Conservation (phyloP, 129 eudicot genomes). For the Artemisia tridentata region DNA sequence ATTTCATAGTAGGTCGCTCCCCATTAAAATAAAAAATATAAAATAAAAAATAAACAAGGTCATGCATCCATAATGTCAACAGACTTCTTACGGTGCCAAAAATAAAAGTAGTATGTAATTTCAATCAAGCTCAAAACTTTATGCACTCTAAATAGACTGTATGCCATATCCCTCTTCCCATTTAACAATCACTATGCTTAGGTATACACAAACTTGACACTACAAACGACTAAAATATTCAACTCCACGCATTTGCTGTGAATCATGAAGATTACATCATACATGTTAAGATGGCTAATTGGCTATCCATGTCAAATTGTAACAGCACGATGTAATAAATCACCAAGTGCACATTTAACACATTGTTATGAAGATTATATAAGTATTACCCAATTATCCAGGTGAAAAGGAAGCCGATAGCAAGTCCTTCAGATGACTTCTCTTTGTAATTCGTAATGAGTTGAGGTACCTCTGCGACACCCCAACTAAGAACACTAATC, state of each 20-base stretch:
- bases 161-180: neutral
- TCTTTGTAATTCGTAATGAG: slow-evolving; percentile 57
- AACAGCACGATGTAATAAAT: neutral
- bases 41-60: no score
- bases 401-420: slow-evolving; percentile 53
- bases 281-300: neutral
- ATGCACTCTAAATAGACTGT: neutral
- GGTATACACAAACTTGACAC: neutral
- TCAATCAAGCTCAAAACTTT: slow-evolving; percentile 4
- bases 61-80: slow-evolving; percentile 6
- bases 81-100: neutral
- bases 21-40: no score
- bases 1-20: neutral
- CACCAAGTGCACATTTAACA: neutral
- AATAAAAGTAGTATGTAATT: neutral
- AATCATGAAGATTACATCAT: neutral
- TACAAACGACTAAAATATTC: neutral
- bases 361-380: neutral
- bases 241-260: neutral
- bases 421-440: slow-evolving; percentile 69
- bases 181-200: neutral
- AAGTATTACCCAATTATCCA: slow-evolving; percentile 69
- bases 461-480: slow-evolving; percentile 78
- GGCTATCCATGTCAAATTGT: neutral
- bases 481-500: slow-evolving; percentile 65